Evolutionary conservation across 768 basidiomycete species (phyloP).

Genomic region (Suillus tomentosus): DNA sequence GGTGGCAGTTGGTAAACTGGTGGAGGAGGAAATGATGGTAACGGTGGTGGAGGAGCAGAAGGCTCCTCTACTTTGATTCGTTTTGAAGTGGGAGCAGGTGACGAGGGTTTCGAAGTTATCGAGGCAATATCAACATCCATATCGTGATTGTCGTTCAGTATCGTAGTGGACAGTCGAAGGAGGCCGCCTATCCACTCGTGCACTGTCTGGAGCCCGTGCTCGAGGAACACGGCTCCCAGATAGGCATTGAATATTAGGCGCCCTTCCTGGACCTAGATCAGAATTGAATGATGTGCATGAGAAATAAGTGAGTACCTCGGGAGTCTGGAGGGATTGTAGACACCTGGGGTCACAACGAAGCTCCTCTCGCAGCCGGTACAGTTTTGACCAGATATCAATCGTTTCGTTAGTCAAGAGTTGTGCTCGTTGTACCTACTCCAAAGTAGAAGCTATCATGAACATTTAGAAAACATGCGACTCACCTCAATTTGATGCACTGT

Average conservation of each 20-base stretch:
- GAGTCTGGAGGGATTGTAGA: conserved; percentile 28
- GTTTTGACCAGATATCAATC: conserved; percentile 39
- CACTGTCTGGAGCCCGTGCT: conserved; percentile 52
- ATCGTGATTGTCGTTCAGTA: conserved; percentile 20
- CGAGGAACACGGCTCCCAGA: conserved; percentile 62
- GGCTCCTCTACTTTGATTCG: conserved; percentile 32
- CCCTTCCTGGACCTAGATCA: conserved; percentile 47
- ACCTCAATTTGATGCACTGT: conserved; percentile 53
- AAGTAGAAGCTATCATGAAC: conserved; percentile 8
- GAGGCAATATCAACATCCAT: conserved; percentile 16
- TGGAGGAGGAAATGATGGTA: conserved; percentile 24
- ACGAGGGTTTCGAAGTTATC: not conserved
- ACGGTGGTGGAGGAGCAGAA: conserved; percentile 16
- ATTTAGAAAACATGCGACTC: conserved; percentile 27
- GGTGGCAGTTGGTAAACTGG: conserved; percentile 30
- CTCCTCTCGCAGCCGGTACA: conserved; percentile 38
- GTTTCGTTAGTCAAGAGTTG: conserved; percentile 33
- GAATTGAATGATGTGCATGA: conserved; percentile 15
- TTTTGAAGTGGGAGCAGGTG: conserved; percentile 29
- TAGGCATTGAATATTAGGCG: conserved; percentile 64
- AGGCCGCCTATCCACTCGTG: conserved; percentile 57
- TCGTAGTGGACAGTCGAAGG: conserved; percentile 29
- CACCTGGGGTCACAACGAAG: conserved; percentile 34
- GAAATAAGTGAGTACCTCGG: conserved; percentile 40
- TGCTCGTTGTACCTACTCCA: conserved; percentile 27